phyloP scores from a whole-genome alignment of 1,284 basidiomycete genomes.

The Crucibulum parvulum region DNA sequence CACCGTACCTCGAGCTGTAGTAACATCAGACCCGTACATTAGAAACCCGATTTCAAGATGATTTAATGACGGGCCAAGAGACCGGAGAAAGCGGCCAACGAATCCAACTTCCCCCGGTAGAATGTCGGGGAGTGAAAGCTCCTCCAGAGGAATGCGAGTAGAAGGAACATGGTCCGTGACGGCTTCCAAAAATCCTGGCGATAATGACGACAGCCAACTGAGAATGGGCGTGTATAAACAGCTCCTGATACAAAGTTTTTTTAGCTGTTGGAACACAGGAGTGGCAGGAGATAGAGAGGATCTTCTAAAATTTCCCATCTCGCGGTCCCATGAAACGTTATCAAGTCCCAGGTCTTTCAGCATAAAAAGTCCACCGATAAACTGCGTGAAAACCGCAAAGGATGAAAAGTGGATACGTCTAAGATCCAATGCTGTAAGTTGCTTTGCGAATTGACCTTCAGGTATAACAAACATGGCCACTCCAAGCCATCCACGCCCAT shows the following conservation, averaged over 20 bases:
- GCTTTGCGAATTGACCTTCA: conserved; percentile 18
- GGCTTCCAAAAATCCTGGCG: conserved; percentile 15
- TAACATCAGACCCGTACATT: conserved; percentile 11
- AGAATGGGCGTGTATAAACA: conserved; percentile 28
- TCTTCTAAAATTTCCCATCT: too few species aligned
- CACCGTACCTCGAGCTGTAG: conserved; percentile 10
- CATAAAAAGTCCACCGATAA: conserved; percentile 22
- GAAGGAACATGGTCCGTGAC: conserved; percentile 7
- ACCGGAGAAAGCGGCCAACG: conserved; percentile 20
- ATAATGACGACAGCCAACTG: conserved; percentile 25
- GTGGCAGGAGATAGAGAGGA: conserved; percentile 13
- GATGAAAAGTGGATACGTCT: conserved; percentile 32
- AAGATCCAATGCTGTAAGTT: conserved; percentile 27
- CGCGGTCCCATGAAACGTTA: conserved; percentile 33
- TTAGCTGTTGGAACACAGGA: conserved; percentile 10
- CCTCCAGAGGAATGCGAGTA: conserved; percentile 13
- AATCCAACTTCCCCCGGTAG: conserved; percentile 25
- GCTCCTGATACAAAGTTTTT: conserved; percentile 24
- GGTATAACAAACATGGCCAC: conserved; percentile 2
- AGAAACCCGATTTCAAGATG: conserved; percentile 34
- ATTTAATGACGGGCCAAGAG: conserved; percentile 28
- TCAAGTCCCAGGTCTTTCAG: conserved; percentile 31
- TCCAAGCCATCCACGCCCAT: neutral
- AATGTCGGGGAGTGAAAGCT: conserved; percentile 32
- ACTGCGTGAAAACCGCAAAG: conserved; percentile 22